Evolutionary conservation across 2,329 filamentous ascomycete genomes (phyloP).

Genomic region (Aspergillus sp.): DNA sequence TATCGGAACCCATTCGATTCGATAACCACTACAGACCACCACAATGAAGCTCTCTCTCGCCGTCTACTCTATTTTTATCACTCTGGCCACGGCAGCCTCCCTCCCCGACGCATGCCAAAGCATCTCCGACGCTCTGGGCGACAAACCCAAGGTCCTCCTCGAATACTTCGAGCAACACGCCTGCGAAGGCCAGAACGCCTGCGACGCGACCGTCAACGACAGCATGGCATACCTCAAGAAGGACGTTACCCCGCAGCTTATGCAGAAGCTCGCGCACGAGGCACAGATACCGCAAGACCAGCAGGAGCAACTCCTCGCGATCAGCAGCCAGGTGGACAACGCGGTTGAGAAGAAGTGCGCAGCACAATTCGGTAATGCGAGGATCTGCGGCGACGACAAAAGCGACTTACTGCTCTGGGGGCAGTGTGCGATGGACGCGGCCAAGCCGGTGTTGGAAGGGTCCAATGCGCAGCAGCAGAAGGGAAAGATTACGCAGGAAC

Average conservation of each 20-base stretch:
- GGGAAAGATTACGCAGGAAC: not conserved
- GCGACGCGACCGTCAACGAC: conserved; percentile 9
- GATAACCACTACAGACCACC: not conserved
- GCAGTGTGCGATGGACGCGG: conserved; percentile 3
- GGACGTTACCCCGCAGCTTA: conserved; percentile 4
- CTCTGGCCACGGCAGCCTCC: not conserved
- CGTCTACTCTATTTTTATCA: not conserved
- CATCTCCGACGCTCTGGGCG: conserved; percentile 5
- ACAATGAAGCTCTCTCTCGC: conserved; percentile 1
- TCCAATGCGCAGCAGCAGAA: not conserved
- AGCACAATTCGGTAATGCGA: conserved; percentile 3
- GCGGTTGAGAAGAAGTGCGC: conserved; percentile 6
- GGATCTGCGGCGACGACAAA: conserved; percentile 4
- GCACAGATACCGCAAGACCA: conserved; percentile 2
- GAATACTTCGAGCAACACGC: conserved; percentile 7
- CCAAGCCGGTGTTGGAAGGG: conserved; percentile 3
- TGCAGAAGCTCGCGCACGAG: conserved; percentile 3
- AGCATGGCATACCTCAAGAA: conserved; percentile 5
- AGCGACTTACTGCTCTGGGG: not conserved
- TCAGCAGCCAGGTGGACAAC: conserved; percentile 1
- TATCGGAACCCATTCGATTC: not conserved
- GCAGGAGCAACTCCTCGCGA: conserved; percentile 3
- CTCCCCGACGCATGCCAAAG: conserved; percentile 3
- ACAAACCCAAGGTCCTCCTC: conserved; percentile 6
- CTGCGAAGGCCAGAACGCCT: conserved; percentile 4